Evolutionary conservation across 139 green algal species (phyloP).

Genomic region (Pseudopediastrum boryanum): DNA sequence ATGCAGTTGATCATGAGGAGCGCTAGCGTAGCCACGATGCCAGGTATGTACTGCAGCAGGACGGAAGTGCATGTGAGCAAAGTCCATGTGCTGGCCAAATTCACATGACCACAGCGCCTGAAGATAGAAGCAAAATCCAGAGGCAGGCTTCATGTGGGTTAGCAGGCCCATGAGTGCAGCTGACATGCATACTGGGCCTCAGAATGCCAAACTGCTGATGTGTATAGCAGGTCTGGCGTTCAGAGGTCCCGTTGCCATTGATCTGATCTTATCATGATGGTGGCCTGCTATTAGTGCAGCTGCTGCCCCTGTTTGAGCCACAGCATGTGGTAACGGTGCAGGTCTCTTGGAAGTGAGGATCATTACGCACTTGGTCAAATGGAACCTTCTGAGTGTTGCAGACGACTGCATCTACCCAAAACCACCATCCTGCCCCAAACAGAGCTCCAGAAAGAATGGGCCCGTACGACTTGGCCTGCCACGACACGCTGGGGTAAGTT

Average conservation of each 20-base stretch:
- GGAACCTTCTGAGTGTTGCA: constrained; percentile 58
- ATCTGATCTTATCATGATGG: not conserved
- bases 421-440: constrained; percentile 85
- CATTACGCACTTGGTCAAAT: constrained; percentile 66
- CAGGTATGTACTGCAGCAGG: constrained; percentile 81
- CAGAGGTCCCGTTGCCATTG: too few relatives aligned
- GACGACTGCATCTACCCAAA: constrained; percentile 86
- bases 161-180: too few relatives aligned
- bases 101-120: too few relatives aligned
- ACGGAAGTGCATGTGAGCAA: not conserved
- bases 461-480: constrained; percentile 49
- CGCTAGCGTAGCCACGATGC: constrained; percentile 83
- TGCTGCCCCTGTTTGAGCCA: not conserved
- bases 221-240: too few relatives aligned
- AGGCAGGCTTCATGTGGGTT: too few relatives aligned
- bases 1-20: constrained; percentile 93
- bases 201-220: too few relatives aligned
- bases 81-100: too few relatives aligned
- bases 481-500: not conserved
- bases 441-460: constrained; percentile 64
- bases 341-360: not conserved
- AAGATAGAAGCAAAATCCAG: too few relatives aligned
- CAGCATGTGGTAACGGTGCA: not conserved
- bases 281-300: not conserved
- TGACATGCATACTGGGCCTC: too few relatives aligned